phyloP scores from a whole-genome alignment of 805 yeast genomes.

The Teunomyces cretensis region DNA sequence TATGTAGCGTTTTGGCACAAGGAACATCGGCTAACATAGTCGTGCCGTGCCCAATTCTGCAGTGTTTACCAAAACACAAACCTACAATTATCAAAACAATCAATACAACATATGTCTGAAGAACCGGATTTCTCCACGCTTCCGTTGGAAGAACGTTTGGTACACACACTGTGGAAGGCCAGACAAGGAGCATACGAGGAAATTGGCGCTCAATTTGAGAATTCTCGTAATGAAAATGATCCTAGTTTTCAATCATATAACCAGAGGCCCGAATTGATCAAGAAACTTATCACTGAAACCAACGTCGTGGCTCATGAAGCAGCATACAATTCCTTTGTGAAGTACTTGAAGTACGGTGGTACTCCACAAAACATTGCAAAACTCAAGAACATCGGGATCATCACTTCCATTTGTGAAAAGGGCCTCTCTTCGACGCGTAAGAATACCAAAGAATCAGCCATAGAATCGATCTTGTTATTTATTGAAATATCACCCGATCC shows the following conservation, averaged over 20 bases:
- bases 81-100: background rate
- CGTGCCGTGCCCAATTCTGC: background rate
- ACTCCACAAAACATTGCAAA: conserved; percentile 35
- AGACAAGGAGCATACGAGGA: conserved; percentile 80
- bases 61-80: conserved; percentile 1
- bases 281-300: conserved; percentile 64
- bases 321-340: conserved; percentile 58
- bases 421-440: conserved; percentile 74
- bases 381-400: conserved; percentile 41
- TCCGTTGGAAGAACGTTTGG: conserved; percentile 64
- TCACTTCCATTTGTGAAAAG: conserved; percentile 70
- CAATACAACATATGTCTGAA: conserved; percentile 28
- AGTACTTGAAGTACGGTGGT: conserved; percentile 59
- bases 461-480: conserved; percentile 59
- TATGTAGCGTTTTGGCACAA: no score
- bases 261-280: conserved; percentile 53
- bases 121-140: conserved; percentile 60
- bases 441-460: conserved; percentile 66
- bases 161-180: conserved; percentile 68
- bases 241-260: conserved; percentile 52
- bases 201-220: conserved; percentile 48
- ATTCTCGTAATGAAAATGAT: conserved; percentile 56
- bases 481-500: conserved; percentile 64
- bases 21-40: background rate
- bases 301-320: conserved; percentile 93